Evolutionary conservation across 116 monocot genomes (phyloP), one percentile per base, ranked within the genome.

Genomic region (Phalaenopsis hybrid): DNA sequence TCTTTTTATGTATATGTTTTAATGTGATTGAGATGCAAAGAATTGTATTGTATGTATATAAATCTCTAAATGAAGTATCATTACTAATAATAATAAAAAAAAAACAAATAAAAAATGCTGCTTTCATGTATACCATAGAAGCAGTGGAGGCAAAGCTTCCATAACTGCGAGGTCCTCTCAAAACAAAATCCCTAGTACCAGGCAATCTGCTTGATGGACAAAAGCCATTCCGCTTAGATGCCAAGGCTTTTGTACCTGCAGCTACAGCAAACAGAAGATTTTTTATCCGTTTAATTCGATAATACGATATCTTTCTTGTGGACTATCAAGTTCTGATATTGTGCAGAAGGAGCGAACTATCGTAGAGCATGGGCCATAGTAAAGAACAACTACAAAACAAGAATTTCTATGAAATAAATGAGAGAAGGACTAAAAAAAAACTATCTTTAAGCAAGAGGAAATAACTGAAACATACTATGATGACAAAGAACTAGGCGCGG

Each of bases 111-210:
- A 55, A 73, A 34, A 31, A 3, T 13, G 41, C 73, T 73, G 41
- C 73, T 65, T 65, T 65, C 65, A 73, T 73, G 23, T 13, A 52
- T 68, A 85, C 85, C 88, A 85, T 75, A n/a, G 85, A 88, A 63
- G 88, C 88, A 82, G 57, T 31, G 41, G 58, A 76, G 80, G 57
- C 77, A 65, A 45, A 80, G 45, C 57, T 80, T 82, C 82, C 72
- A 77, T 48, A 17, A 8, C 69, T 83, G 51, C 5, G 41, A 74
- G 6, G 37, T 44, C 65, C 28, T 69, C 11, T 73, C 61, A 18
- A 34, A 33, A 33, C 74, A 61, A 83, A 80, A 37, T 10, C 25
- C 74, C 73, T 84, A 75, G 12, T 55, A 44, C 46, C 51, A 4
- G 11, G 65, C 44, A 44, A 81, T 84, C 69, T 80, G 41, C 77